Conservation (phyloP, 305 asterid genomes). For the Fraxinus dipetala region DNA sequence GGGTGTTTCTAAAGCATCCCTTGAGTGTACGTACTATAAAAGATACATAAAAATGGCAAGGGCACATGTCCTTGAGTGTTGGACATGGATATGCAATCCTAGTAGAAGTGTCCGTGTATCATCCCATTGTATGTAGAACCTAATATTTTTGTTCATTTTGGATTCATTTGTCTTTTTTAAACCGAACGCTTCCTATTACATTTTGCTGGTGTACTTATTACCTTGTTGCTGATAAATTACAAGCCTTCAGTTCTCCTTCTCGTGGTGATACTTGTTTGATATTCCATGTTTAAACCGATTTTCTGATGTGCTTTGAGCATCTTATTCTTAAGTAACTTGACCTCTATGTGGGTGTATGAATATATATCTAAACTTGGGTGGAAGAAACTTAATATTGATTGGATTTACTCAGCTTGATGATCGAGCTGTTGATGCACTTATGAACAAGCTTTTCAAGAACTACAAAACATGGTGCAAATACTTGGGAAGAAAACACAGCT, state of each 20-base stretch:
- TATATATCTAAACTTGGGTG: slow-evolving; percentile 15
- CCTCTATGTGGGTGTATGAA: slow-evolving; percentile 14
- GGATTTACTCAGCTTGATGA: slow-evolving; percentile 71
- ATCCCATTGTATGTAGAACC: background rate
- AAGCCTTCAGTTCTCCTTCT: background rate
- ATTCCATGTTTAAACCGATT: slow-evolving; percentile 12
- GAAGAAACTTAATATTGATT: slow-evolving; percentile 21
- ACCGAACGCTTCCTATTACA: background rate
- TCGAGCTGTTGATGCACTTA: slow-evolving; percentile 90
- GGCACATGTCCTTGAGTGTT: background rate
- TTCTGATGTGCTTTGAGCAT: background rate
- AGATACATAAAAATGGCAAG: background rate
- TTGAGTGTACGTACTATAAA: background rate
- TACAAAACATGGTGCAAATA: slow-evolving; percentile 98
- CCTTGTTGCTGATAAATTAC: slow-evolving; percentile 10
- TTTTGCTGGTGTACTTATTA: slow-evolving; percentile 1
- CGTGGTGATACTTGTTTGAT: slow-evolving; percentile 2
- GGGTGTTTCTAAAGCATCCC: background rate
- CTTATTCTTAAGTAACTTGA: slow-evolving; percentile 5
- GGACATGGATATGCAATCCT: background rate
- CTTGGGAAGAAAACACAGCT: slow-evolving; percentile 92
- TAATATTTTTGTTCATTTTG: slow-evolving; percentile 20
- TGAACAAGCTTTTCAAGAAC: slow-evolving; percentile 93
- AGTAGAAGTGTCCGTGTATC: background rate
- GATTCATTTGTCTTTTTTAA: slow-evolving; percentile 4